phyloP scores from a whole-genome alignment of 2,329 filamentous ascomycete genomes.

The Colletotrichum spaethianum region DNA sequence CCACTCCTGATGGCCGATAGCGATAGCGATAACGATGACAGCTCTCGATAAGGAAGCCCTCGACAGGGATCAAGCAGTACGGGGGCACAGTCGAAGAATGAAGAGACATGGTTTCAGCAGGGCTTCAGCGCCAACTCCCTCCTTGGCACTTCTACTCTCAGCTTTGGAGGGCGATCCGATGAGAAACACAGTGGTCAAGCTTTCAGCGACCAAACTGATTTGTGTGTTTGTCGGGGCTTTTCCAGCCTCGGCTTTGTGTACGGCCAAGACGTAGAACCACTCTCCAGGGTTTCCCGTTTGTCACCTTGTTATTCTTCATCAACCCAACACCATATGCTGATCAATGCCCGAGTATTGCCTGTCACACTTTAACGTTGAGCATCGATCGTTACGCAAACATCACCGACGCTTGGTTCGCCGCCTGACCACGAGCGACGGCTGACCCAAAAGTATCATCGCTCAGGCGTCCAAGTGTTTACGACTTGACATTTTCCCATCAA shows the following conservation, averaged over 20 bases:
- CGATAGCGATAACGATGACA: slow-evolving; percentile 7
- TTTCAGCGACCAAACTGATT: neutral
- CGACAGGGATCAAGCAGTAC: neutral
- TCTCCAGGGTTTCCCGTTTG: neutral
- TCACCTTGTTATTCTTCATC: neutral
- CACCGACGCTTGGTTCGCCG: slow-evolving; percentile 8
- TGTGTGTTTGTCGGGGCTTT: neutral
- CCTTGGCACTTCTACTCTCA: neutral
- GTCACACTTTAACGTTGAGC: neutral
- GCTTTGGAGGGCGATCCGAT: neutral
- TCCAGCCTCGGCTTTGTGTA: too few species aligned
- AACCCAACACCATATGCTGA: neutral
- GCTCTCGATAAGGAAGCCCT: neutral
- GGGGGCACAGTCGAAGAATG: accelerated
- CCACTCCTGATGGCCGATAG: slow-evolving; percentile 3
- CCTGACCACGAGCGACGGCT: neutral
- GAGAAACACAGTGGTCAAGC: neutral
- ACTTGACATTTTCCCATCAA: neutral
- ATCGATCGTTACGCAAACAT: neutral
- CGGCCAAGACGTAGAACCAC: too few species aligned
- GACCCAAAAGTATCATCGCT: neutral
- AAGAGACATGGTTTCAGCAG: neutral
- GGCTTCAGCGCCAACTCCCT: neutral
- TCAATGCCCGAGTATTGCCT: neutral
- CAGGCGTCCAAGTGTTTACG: neutral